These are phyloP conservation scores for Eremochloa ophiuroides DNA, from an alignment of 176 grass and related monocot genomes.

Conservation along the genomic window DNA sequence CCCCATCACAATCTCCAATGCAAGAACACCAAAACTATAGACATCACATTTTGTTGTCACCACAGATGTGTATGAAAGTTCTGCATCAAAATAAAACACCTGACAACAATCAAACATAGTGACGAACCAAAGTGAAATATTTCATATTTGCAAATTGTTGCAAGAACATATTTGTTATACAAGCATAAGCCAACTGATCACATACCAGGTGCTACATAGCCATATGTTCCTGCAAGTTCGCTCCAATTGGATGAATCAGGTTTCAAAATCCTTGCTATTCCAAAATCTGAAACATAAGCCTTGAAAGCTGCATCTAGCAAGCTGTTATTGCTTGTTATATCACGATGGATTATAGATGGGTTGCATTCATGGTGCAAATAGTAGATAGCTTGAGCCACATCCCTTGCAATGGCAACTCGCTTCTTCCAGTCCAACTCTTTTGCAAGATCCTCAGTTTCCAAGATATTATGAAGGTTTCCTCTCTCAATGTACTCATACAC, in stretches of 20 bases:
- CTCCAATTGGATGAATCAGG: slow-evolving; percentile 15
- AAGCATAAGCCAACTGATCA: neutral
- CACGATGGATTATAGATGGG: slow-evolving; percentile 12
- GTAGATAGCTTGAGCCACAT: slow-evolving; percentile 1
- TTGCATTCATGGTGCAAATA: slow-evolving; percentile 15
- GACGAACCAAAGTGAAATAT: neutral
- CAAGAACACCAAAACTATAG: neutral
- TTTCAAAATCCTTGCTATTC: neutral
- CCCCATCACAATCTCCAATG: slow-evolving; percentile 8
- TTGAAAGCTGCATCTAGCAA: neutral
- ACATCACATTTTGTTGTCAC: slow-evolving; percentile 11
- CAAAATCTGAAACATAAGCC: slow-evolving; percentile 21
- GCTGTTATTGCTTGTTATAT: slow-evolving; percentile 13
- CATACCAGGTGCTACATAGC: slow-evolving; percentile 19
- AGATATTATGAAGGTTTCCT: neutral
- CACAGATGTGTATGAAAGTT: neutral
- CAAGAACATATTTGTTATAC: neutral
- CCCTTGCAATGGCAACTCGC: neutral
- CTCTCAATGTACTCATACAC: slow-evolving; percentile 1
- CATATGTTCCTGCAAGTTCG: neutral
- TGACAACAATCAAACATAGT: neutral
- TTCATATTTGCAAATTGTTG: neutral
- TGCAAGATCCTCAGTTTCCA: neutral
- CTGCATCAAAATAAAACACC: neutral
- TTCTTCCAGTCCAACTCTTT: neutral